Base-by-base conservation (phyloP, 1,284 basidiomycete genomes). In the Flammula alnicola region DNA sequence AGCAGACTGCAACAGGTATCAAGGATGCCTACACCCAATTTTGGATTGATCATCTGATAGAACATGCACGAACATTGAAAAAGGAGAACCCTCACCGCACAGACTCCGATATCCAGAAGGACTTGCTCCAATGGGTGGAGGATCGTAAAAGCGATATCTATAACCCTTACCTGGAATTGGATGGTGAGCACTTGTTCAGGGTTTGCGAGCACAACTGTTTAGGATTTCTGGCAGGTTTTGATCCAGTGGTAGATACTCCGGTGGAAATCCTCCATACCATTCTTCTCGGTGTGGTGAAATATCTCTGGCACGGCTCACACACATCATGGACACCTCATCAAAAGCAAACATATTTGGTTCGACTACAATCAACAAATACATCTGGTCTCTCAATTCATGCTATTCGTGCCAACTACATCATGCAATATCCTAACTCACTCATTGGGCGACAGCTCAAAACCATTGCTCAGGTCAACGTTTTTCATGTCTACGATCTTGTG, bases 381-480 rank as follows among this genome's bases (percentile, higher is more conserved):
- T 19, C 54, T 42, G 70, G 70, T 1, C 57, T 74, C 2, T 59
- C 55, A 0, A 57, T 72, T 4, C 63, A 60, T 6, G 37, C 69
- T 2, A 57, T 74, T 6, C 59, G 59, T 5, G 67, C 67, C 0
- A 41, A 45, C 3, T 75, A 72, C 48, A 65, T 75, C n/a, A 58
- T 66, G 27, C 65, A 72, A 38, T 71, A 74, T 47, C 54, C 57
- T 6, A 69, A 68, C 35, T 60, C 60, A 3, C 57, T 76, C 0
- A 67, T 72, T 33, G 71, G 72, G 3, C 64, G 66, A 20, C 71
- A 75, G 31, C 68, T 74, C 51, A 73, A 74, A 46, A 57, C 57
- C 0, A 38, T 76, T 1, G 59, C 60, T 23, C 74, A 73, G 48
- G 52, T 64, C 1, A 58, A 56, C 8, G 26, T 55, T 2, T 73